Percentiles rank a stretch among this genome's conserved stretches.
Conservation (phyloP, 2,329 filamentous ascomycete species). For the Beauveria varroae region DNA sequence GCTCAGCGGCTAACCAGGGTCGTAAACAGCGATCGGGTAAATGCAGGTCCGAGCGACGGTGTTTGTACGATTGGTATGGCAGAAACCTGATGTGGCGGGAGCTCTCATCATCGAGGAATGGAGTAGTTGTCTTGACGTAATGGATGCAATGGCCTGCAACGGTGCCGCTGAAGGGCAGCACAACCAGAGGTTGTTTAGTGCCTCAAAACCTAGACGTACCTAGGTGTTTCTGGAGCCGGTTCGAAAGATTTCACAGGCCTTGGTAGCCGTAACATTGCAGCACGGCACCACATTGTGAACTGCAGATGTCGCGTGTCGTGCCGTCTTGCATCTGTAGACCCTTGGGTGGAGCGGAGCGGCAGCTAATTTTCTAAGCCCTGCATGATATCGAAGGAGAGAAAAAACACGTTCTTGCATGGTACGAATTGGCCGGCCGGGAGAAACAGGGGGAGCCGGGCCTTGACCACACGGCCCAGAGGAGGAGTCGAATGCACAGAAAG, state of each 20-base stretch:
- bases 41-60: neutral
- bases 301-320: too few relatives aligned
- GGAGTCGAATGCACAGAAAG: neutral
- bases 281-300: too few relatives aligned
- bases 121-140: constrained; percentile 3
- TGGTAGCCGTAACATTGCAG: neutral
- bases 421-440: neutral
- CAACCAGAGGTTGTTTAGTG: neutral
- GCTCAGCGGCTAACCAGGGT: neutral
- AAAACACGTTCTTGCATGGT: neutral
- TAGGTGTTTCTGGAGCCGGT: neutral
- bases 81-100: neutral
- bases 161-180: neutral
- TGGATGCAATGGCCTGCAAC: neutral
- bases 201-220: neutral
- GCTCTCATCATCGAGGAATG: neutral
- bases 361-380: too few relatives aligned
- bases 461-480: neutral
- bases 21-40: neutral
- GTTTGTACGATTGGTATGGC: neutral
- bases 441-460: neutral
- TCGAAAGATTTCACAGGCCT: neutral
- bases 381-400: too few relatives aligned
- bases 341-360: too few relatives aligned
- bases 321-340: too few relatives aligned